phyloP scores from a whole-genome alignment of 2,329 filamentous ascomycete genomes.

The Beauveria brongniartii region DNA sequence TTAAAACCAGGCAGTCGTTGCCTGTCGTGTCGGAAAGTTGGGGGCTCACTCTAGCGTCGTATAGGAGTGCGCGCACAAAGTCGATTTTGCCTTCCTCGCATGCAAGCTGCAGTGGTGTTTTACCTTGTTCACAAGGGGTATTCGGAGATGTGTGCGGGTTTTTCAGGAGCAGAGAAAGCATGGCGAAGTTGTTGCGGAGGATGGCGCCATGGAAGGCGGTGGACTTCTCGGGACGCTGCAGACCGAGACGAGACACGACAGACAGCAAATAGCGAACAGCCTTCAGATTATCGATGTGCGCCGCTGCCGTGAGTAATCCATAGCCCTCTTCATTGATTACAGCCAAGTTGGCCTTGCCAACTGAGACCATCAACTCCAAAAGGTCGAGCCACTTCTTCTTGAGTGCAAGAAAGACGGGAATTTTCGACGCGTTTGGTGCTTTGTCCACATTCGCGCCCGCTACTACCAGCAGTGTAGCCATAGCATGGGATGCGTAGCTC shows the following conservation, averaged over 20 bases:
- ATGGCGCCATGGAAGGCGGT: background rate
- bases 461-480: background rate
- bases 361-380: background rate
- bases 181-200: background rate
- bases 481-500: fast-evolving
- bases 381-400: background rate
- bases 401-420: background rate
- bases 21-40: background rate
- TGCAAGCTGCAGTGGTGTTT: background rate
- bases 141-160: background rate
- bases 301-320: background rate
- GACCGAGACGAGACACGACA: too few relatives aligned
- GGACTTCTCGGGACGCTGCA: background rate
- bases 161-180: background rate
- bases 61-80: background rate
- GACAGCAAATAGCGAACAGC: background rate
- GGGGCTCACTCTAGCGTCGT: background rate
- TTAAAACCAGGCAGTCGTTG: background rate
- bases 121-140: background rate
- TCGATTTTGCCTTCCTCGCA: background rate
- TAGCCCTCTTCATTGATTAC: background rate
- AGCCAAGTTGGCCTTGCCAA: background rate
- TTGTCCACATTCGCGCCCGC: background rate
- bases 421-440: background rate
- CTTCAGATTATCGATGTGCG: background rate